Percentiles rank a stretch among this genome's conserved stretches.
phyloP scores from a whole-genome alignment of 495 filamentous ascomycete genomes.

The Penicillium silybi region DNA sequence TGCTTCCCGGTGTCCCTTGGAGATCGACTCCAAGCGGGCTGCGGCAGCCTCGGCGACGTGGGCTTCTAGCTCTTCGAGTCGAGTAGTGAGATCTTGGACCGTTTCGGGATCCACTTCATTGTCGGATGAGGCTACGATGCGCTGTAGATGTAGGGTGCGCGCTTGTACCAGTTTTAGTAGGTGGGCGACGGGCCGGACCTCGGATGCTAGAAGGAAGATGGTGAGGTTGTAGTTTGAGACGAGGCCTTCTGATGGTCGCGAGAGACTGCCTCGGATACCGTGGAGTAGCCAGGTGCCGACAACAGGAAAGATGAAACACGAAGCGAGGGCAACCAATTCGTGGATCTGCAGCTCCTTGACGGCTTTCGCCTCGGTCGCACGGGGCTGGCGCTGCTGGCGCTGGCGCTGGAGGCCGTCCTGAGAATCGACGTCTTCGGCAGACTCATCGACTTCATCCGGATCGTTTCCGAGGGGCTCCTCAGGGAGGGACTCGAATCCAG shows the following conservation, averaged over 20 bases:
- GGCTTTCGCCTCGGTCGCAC: conserved; percentile 28
- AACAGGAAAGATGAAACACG: conserved; percentile 76
- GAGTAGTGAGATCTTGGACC: conserved; percentile 53
- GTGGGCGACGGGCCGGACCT: conserved; percentile 76
- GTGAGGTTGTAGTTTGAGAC: conserved; percentile 90
- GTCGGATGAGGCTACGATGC: conserved; percentile 55
- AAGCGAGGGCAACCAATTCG: conserved; percentile 66
- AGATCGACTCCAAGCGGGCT: conserved; percentile 13
- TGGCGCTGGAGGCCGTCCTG: neutral
- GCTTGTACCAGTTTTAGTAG: conserved; percentile 73
- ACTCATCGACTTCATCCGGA: neutral
- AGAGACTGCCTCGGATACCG: conserved; percentile 67
- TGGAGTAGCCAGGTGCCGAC: conserved; percentile 78
- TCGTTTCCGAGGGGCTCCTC: conserved; percentile 29
- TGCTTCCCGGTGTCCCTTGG: conserved; percentile 14
- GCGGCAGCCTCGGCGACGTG: conserved; percentile 44
- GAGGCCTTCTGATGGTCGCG: conserved; percentile 76
- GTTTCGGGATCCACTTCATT: conserved; percentile 39
- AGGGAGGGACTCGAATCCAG: conserved; percentile 41
- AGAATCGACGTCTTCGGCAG: conserved; percentile 8
- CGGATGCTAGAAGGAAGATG: conserved; percentile 87
- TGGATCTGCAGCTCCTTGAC: conserved; percentile 65
- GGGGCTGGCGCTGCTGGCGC: too few relatives aligned
- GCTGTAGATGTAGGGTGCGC: conserved; percentile 80
- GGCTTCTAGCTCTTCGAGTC: conserved; percentile 70